phyloP scores from a whole-genome alignment of 2,329 filamentous ascomycete genomes.

The Calonectria fujianensis region DNA sequence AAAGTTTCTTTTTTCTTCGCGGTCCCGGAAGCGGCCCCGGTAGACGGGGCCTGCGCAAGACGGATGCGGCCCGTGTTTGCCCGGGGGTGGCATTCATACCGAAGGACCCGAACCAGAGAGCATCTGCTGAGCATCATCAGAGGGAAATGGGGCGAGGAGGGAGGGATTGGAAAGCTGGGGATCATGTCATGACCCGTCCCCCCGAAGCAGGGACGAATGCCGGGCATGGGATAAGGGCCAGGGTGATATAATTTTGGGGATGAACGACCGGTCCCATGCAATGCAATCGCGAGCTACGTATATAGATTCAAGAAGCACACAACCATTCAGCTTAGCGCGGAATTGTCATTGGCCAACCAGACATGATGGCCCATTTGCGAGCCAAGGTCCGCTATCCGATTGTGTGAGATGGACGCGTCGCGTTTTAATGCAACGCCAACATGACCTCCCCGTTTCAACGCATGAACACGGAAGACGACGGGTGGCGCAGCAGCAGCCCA shows the following conservation, averaged over 20 bases:
- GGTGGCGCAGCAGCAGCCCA: conserved; percentile 39
- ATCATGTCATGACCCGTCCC: conserved; percentile 21
- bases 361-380: conserved; percentile 19
- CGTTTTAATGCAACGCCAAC: conserved; percentile 37
- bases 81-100: conserved; percentile 1
- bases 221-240: conserved; percentile 28
- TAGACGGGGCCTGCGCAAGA: conserved; percentile 10
- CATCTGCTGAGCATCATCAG: neutral
- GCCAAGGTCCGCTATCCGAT: conserved; percentile 32
- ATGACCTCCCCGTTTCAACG: conserved; percentile 32
- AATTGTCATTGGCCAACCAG: conserved; percentile 36
- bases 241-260: conserved; percentile 41
- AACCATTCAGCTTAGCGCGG: conserved; percentile 8
- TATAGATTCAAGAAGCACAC: conserved; percentile 39
- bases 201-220: conserved; percentile 32
- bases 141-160: conserved; percentile 8
- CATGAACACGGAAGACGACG: conserved; percentile 36
- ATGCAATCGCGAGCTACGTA: conserved; percentile 40
- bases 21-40: conserved; percentile 4
- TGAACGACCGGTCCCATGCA: conserved; percentile 43
- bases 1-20: conserved; percentile 30
- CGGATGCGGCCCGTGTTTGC: conserved; percentile 27
- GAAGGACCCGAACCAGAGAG: neutral
- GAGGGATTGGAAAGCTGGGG: conserved; percentile 1
- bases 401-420: conserved; percentile 42